A percentile compares a stretch with the other conserved stretches of the same genome.
Conservation (phyloP, 768 basidiomycete genomes). For the Suillus subluteus region DNA sequence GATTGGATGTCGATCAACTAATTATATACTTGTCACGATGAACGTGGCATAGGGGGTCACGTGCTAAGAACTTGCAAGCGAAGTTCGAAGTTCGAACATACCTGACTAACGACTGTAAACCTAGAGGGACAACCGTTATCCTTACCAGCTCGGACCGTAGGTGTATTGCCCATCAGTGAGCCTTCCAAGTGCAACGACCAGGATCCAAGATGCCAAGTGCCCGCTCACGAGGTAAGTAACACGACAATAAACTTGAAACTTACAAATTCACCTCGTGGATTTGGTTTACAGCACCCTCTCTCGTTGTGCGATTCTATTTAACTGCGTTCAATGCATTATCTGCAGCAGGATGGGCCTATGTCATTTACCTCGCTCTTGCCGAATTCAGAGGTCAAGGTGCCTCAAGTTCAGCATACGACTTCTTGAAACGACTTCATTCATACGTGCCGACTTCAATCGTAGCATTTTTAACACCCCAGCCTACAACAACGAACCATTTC, state of each 20-base stretch:
- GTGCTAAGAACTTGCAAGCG: too few species aligned
- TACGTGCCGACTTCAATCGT: constrained; percentile 17
- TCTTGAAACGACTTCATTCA: constrained; percentile 43
- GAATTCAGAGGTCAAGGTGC: constrained; percentile 37
- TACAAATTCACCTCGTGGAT: not conserved
- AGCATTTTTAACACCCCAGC: constrained; percentile 16
- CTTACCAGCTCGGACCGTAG: not conserved
- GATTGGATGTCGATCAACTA: too few species aligned
- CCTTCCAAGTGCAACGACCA: not conserved
- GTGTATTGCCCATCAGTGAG: not conserved
- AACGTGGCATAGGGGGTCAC: too few species aligned
- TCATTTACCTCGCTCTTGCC: constrained; percentile 59
- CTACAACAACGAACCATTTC: constrained; percentile 39
- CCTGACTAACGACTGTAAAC: not conserved
- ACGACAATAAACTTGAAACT: not conserved
- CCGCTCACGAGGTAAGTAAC: constrained; percentile 12
- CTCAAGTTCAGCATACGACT: constrained; percentile 27
- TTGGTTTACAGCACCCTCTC: constrained; percentile 3
- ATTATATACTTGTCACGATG: too few species aligned
- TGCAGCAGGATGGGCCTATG: constrained; percentile 71
- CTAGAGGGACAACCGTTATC: not conserved
- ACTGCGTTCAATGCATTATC: constrained; percentile 79
- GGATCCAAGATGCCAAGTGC: not conserved
- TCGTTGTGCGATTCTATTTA: constrained; percentile 53
- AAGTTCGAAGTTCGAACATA: too few species aligned